A percentile compares a stretch with the other conserved stretches of the same genome.
These are phyloP conservation scores for Annulohypoxylon nitens DNA, from an alignment of 495 filamentous ascomycete genomes.

Conservation along the genomic window DNA sequence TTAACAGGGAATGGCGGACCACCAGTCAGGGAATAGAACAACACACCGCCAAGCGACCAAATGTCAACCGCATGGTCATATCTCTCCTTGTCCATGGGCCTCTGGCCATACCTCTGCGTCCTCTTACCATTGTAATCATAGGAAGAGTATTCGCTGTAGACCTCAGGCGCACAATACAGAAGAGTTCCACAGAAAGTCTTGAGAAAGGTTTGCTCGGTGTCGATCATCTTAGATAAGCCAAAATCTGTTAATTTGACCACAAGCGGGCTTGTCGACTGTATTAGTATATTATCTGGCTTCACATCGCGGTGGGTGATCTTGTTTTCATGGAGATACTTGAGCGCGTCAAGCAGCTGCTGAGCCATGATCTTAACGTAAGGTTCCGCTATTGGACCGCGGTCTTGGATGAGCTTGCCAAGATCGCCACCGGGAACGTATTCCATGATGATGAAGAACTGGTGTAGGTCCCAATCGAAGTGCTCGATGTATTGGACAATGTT, in stretches of 20 bases:
- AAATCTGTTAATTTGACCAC: constrained; percentile 95
- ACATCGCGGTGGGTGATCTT: constrained; percentile 97
- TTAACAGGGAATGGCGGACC: constrained; percentile 82
- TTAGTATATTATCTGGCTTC: constrained; percentile 97
- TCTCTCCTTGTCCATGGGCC: constrained; percentile 60
- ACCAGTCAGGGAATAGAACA: constrained; percentile 83
- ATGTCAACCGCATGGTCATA: constrained; percentile 93
- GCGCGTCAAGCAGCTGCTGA: constrained; percentile 80
- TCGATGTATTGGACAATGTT: constrained; percentile 94
- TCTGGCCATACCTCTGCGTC: constrained; percentile 55
- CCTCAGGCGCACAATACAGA: constrained; percentile 95
- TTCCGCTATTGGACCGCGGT: constrained; percentile 73
- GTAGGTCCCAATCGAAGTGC: constrained; percentile 78
- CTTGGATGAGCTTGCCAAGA: constrained; percentile 76
- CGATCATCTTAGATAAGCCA: constrained; percentile 91
- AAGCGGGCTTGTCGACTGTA: constrained; percentile 77
- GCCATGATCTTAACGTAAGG: constrained; percentile 75
- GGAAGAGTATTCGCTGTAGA: constrained; percentile 85
- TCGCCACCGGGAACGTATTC: constrained; percentile 90
- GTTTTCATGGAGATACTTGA: constrained; percentile 87
- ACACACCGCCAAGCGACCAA: constrained; percentile 92
- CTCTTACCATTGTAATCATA: constrained; percentile 64
- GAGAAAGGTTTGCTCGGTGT: constrained; percentile 88
- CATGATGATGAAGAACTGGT: constrained; percentile 93
- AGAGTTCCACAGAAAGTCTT: constrained; percentile 97